Evolutionary conservation across 805 yeast genomes (phyloP), one percentile per base, ranked within the genome.

Genomic region (Lipomyces yamadae): DNA sequence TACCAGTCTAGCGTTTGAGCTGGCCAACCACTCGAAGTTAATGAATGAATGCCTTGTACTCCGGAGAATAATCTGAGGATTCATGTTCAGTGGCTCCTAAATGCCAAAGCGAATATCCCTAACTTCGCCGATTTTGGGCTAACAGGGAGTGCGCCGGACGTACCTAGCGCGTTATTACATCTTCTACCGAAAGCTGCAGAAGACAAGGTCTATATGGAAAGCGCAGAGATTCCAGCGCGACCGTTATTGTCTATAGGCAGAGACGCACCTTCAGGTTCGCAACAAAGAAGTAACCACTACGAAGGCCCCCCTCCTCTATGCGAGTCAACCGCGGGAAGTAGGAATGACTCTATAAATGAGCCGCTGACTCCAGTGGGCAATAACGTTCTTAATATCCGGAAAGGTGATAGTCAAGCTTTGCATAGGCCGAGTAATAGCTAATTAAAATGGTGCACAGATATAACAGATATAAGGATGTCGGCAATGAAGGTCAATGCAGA

Each of bases 81-180:
- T 30, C 68, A 67, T 39, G 35, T 56, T n/a, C 61, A 54, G 57
- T 67, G 70, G 70, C 60, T 67, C 4, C 35, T 39, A 34, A 7
- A 32, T 4, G 37, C 64, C 30, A 45, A 53, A 42, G 67, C 70
- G 13, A 39, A 60, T 11, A 45, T 56, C 24, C 67, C 70, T 0
- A 52, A 32, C 37, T 32, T 55, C 3, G 24, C 4, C 15, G 60
- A 58, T 52, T 15, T 54, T 13, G 30, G 54, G n/a, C 42, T 29
- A 29, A 60, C 58, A 3, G 65, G 59, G 13, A 5, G 29, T n/a
- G 32, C 56, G n/a, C 13, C 45, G 4, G 30, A 35, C 11, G 45
- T 66, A 33, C 68, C 67, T 42, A 6, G 18, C 6, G 7, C 33
- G 32, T 10, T 61, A 30, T 8, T 45, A 10, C 34, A 29, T 33